Evolutionary conservation across 495 filamentous ascomycete genomes (phyloP), one percentile per base, ranked within the genome.

Genomic region (Aspergillus wentii): DNA sequence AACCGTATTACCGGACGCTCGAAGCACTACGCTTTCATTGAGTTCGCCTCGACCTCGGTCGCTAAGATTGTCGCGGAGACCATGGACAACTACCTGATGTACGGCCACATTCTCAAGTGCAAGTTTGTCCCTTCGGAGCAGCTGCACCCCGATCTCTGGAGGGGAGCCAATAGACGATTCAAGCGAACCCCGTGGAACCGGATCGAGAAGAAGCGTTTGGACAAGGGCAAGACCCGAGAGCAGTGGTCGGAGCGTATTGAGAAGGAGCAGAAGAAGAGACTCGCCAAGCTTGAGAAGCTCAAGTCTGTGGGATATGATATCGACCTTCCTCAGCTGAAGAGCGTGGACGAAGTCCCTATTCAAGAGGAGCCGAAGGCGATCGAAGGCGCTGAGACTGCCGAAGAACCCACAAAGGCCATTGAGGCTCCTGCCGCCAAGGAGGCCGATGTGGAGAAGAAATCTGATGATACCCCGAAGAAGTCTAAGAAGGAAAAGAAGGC

Each of bases 81-180:
- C 2, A 98, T 97, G 94, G 76, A 97, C 66, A 95, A 92, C 66
- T 98, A 98, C 57, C 82, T 97, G 11, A 75, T 98, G 52, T 96
- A 92, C 61, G 84, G 86, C 8, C 90, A 94, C 56, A 83, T 97
- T 46, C 67, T 98, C 42, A 86, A 91, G 56, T 89, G 86, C 63
- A 85, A 87, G 59, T 63, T 76, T 20, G 76, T 97, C 6, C 77
- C 86, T 2, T 56, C 72, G 15, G 85, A 83, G 42, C 81, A 92
- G 51, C 69, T 95, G 23, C 85, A 92, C 58, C 76, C 79, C 17
- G 69, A 84, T 32, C 61, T 97, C 40, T 97, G 85, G 74, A 85
- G 88, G 65, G 89, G 88, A 22, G 83, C 85, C 41, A 89, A 90
- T 59, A 80, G 77, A 46, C 82, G 88, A 31, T 95, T 88, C 76